Conservation (phyloP, 495 filamentous ascomycete species). For the Aspergillus sparsus region DNA sequence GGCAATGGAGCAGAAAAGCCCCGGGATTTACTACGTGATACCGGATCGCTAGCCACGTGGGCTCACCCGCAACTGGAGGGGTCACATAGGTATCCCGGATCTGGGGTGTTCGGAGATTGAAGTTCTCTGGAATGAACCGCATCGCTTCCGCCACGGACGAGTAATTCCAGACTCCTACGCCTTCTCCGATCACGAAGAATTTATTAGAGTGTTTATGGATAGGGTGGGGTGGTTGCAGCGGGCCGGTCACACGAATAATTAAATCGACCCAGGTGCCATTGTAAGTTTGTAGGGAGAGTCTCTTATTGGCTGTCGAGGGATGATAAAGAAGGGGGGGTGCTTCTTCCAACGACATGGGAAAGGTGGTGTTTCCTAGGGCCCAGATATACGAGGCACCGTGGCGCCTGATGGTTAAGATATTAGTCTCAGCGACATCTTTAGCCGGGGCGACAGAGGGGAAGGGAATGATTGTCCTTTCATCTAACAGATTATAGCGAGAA, state of each 20-base stretch:
- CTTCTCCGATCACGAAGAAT: conserved; percentile 55
- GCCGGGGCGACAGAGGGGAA: conserved; percentile 44
- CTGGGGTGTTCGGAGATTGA: conserved; percentile 57
- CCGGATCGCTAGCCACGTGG: conserved; percentile 54
- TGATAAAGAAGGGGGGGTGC: conserved; percentile 52
- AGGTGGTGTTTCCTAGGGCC: conserved; percentile 46
- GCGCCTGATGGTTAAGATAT: conserved; percentile 37
- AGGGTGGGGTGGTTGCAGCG: conserved; percentile 50
- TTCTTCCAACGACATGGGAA: conserved; percentile 35
- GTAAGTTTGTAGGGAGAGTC: conserved; percentile 50
- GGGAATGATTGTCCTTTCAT: conserved; percentile 39
- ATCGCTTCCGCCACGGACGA: conserved; percentile 54
- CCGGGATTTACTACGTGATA: conserved; percentile 63
- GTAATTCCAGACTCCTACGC: conserved; percentile 51
- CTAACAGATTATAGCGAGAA: conserved; percentile 37
- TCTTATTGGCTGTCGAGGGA: conserved; percentile 33
- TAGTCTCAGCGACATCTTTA: conserved; percentile 42
- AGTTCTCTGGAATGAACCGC: conserved; percentile 43
- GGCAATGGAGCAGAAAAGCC: conserved; percentile 61
- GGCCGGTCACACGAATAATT: conserved; percentile 42
- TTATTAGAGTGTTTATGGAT: conserved; percentile 68
- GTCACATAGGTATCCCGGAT: conserved; percentile 53
- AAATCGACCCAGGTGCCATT: conserved; percentile 62
- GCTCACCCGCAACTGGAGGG: conserved; percentile 28
- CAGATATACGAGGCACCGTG: conserved; percentile 47